Base-by-base conservation (phyloP, 2,329 filamentous ascomycete species). In the Paraphoma sp. region DNA sequence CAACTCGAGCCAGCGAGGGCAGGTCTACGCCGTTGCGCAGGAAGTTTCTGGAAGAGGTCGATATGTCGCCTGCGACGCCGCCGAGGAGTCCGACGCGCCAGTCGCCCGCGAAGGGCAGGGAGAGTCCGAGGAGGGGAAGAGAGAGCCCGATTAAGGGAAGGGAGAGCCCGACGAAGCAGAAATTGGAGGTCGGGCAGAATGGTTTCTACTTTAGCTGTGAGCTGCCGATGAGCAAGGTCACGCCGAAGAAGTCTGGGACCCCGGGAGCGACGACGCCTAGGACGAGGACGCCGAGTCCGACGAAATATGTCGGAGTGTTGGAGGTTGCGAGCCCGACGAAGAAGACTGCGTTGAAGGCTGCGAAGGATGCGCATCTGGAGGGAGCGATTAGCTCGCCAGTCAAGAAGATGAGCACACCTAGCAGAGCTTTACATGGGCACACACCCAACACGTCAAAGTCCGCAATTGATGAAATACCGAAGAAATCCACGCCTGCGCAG, bases 141-240 rank as follows among this genome's bases (percentile, higher is more conserved):
- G 12, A 23, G 10, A 60, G 45, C 23, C 60, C 54, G 9, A 23
- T 5, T 6, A 45, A 45, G 7, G 43, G 43, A 14, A 14, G 18
- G 9, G n/a, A 29, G 10, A 60, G 45, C 28, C 60, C 54, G 6
- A 48, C 36, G 10, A 56, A 54, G 48, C 46, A 53, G 44, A 57
- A 43, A 10, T 42, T 69, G 10, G 60, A 69, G 50, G 53, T 69
- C 17, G 60, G 60, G 8, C 57, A 55, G 33, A 60, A 62, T 47
- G 62, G 57, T 0, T 69, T 69, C 43, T 63, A 67, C 18, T 68
- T 67, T 36, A 57, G 60, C 3, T 62, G 59, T 31, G 65, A 69
- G 46, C 48, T 68, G 4, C 56, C 67, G 6, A 48, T 51, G 17
- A 60, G 57, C 30, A 68, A 63, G 54, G 52, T 55, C 9, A 55